phyloP scores from a whole-genome alignment of 163 green algal species.

The Scenedesmus sp. region DNA sequence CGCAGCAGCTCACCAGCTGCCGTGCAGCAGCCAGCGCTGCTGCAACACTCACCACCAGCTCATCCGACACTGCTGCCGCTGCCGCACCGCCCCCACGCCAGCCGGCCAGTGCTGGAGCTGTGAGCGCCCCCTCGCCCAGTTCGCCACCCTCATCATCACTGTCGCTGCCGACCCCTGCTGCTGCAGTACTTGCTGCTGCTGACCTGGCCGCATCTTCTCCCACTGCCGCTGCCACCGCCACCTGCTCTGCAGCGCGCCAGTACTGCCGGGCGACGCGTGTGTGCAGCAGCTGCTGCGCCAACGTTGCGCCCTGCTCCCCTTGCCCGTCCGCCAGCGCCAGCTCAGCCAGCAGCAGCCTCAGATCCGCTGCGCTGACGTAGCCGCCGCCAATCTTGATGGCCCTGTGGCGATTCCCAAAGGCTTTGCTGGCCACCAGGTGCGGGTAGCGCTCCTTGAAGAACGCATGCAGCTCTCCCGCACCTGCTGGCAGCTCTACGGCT shows the following conservation, averaged over 20 bases:
- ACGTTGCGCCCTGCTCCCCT: not conserved
- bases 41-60: not conserved
- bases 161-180: not conserved
- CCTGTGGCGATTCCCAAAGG: not conserved
- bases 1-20: conserved; percentile 36
- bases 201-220: not conserved
- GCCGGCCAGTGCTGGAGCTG: not conserved
- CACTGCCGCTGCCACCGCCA: conserved; percentile 3
- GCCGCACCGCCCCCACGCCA: not conserved
- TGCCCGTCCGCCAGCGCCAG: not conserved
- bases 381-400: not conserved
- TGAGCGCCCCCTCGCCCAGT: too few species aligned
- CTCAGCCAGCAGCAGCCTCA: conserved; percentile 30
- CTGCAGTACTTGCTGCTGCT: too few species aligned
- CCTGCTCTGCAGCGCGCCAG: not conserved
- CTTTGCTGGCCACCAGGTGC: not conserved
- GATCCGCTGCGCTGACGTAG: not conserved
- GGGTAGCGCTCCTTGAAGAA: conserved; percentile 11
- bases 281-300: not conserved
- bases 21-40: conserved; percentile 36
- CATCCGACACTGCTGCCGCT: not conserved
- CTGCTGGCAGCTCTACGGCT: not conserved
- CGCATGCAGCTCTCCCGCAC: not conserved
- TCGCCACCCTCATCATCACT: not conserved
- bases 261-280: not conserved